Evolutionary conservation across 768 basidiomycete species (phyloP).

Genomic region (Suillus hirtellus): DNA sequence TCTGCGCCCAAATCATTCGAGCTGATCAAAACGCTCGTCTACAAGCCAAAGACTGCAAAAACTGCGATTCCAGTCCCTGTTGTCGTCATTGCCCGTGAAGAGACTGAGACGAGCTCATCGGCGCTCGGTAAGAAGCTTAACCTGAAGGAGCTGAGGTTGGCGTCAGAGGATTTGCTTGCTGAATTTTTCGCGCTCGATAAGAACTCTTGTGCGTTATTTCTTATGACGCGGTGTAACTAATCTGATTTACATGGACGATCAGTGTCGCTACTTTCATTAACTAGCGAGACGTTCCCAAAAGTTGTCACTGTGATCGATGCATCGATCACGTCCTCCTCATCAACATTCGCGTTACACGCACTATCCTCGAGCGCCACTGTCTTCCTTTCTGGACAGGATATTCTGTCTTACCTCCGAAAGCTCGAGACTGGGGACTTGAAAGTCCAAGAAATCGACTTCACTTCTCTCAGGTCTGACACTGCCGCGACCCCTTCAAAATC

Average conservation of each 20-base stretch:
- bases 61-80: conserved; percentile 81
- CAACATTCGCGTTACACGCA: conserved; percentile 75
- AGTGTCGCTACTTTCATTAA: conserved; percentile 86
- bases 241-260: conserved; percentile 16
- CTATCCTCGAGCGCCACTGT: conserved; percentile 68
- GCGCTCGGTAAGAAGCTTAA: conserved; percentile 77
- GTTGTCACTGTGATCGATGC: conserved; percentile 77
- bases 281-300: conserved; percentile 61
- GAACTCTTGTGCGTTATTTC: conserved; percentile 70
- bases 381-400: conserved; percentile 78
- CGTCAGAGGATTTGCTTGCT: conserved; percentile 80
- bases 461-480: conserved; percentile 52
- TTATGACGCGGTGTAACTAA: neutral
- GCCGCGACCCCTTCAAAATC: conserved; percentile 34
- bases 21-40: conserved; percentile 85
- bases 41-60: conserved; percentile 97
- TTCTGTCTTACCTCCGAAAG: conserved; percentile 66
- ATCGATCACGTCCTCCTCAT: conserved; percentile 61
- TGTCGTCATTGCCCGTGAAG: conserved; percentile 82
- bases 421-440: conserved; percentile 69
- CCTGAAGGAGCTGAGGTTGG: conserved; percentile 85
- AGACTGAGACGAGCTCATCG: conserved; percentile 78
- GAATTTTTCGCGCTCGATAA: conserved; percentile 86
- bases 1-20: conserved; percentile 61
- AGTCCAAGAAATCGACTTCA: conserved; percentile 74